Conservation (phyloP, 768 basidiomycete species). For the Calocera viscosa region DNA sequence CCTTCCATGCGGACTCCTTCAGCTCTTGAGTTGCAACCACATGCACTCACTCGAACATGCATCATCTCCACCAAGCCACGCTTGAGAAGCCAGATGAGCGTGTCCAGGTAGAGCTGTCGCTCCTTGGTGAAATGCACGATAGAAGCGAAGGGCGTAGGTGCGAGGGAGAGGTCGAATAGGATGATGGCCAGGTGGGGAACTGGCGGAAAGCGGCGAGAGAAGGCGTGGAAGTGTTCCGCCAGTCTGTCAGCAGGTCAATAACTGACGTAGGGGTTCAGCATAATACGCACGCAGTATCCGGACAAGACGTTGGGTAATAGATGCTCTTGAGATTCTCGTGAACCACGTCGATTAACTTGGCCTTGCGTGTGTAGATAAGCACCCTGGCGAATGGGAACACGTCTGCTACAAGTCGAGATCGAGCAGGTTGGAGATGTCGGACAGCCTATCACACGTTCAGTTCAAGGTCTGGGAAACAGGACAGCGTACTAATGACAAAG, state of each 20-base stretch:
- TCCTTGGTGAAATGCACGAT: conserved; percentile 56
- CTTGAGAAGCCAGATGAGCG: conserved; percentile 84
- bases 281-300: conserved; percentile 46
- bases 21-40: conserved; percentile 65
- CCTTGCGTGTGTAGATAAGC: conserved; percentile 80
- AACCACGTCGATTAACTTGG: conserved; percentile 77
- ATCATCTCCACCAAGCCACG: conserved; percentile 73
- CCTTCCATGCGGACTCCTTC: conserved; percentile 48
- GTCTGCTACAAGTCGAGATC: conserved; percentile 77
- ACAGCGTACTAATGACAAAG: conserved; percentile 70
- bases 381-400: conserved; percentile 85
- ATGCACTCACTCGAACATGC: conserved; percentile 73
- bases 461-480: no score
- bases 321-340: conserved; percentile 68
- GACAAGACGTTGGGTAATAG: conserved; percentile 58
- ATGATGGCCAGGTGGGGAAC: conserved; percentile 63
- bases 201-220: conserved; percentile 35
- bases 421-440: conserved; percentile 64
- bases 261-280: conserved; percentile 6
- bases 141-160: conserved; percentile 57
- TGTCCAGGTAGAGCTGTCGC: conserved; percentile 60
- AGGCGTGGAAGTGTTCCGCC: conserved; percentile 47
- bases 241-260: conserved; percentile 31
- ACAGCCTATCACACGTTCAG: conserved; percentile 36
- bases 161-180: conserved; percentile 60